Evolutionary conservation across 164 flowering plant genomes (phyloP), one percentile per base, ranked within the genome.

Genomic region (Macadamia integrifolia): DNA sequence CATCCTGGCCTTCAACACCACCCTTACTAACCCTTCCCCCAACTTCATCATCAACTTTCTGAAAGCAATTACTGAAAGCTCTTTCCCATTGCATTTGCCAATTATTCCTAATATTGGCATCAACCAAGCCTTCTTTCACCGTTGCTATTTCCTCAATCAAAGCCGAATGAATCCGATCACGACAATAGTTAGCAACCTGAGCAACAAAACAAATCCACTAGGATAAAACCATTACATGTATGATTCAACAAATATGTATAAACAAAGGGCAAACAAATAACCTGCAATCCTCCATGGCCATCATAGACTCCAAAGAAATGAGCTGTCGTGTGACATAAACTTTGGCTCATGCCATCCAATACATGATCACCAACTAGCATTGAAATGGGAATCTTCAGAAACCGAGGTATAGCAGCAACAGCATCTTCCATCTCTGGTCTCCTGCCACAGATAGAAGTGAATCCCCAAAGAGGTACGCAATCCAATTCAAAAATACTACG

Each of bases 361-460:
- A 80, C 65, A 32, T 29, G 71, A 55, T 79, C 85, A 49, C 82
- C 82, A 9, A 77, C 60, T 42, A 91, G 76, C 90, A 89, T 80
- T 70, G 80, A 67, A 58, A 81, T 67, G 7, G 98, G 93, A 69
- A 88, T 80, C 68, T 80, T 80, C 42, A 75, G 15, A 75, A 87
- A 83, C n/a, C 72, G 69, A 17, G 98, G 98, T 13, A 80, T 80
- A 46, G 81, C 75, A 18, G 86, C 81, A 75, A 86, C 71, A 18
- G 96, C 85, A 79, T 92, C 98, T 80, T 92, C 98, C 98, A 92
- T 92, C 77, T 90, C 98, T 1, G 94, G 86, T 74, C 98, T 81
- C 71, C 85, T 85, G 71, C 98, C 98, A 72, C 90, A 82, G 0
- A 92, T 30, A 43, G 92, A 91, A 1, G 82, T 75, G 42, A 70